Base-by-base conservation (phyloP, 2,329 filamentous ascomycete genomes). In the Fusarium floridanum region DNA sequence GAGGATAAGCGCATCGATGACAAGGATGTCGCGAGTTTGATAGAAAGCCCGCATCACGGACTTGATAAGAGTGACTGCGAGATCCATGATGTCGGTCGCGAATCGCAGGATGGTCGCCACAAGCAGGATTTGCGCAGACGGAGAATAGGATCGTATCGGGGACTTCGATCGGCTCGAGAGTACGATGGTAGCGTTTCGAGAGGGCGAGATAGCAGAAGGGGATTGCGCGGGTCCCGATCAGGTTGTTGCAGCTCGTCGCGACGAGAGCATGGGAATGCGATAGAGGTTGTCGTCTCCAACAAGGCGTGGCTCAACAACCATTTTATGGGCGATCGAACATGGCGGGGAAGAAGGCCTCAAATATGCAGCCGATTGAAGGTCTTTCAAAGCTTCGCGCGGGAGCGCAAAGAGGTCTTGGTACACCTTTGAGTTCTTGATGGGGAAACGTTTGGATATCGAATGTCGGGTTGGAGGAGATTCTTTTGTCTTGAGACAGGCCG, bases 21-120 rank as follows among this genome's bases (percentile, higher is more conserved):
- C 91, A 56, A 97, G 88, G 72, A 97, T 92, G 80, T 97, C 93
- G 79, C 95, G 93, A 39, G 93, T 95, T 74, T 94, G 90, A 84
- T 97, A 97, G 85, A 98, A 97, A 66, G 94, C 92, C 81, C 95
- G 93, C 79, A 92, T 93, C 43, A 95, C 94, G 64, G 92, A 97
- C 83, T 95, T 94, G 79, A 98, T 91, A 75, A 98, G 91, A 45
- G 92, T 92, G 82, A 95, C 86, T n/a, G 88, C 87, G 70, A 89
- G 82, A 81, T 89, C 88, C 86, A 89, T 88, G 62, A 56, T 74
- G 76, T 29, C 45, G 53, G 61, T 62, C 22, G 50, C 41, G 45
- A 45, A 63, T 48, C 61, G 43, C 53, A 70, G 32, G 27, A 56
- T 5, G 39, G 32, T 45, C 39, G 27, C 34, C 24, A 62, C 29